Conservation (phyloP, 768 basidiomycete species). For the Lentinus brumalis region DNA sequence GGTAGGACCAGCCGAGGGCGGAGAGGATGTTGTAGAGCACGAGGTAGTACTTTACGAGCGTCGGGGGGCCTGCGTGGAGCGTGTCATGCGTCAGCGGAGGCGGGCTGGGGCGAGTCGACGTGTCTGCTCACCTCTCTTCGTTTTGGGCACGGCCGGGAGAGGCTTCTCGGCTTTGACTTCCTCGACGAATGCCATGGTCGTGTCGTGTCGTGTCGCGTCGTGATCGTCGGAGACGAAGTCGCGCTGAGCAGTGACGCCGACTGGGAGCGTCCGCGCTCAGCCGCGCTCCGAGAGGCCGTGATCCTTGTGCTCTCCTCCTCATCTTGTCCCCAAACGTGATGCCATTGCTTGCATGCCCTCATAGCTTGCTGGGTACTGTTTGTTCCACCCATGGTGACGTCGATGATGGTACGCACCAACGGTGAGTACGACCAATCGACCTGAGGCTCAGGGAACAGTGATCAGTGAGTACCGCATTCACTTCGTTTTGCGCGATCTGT, state of each 20-base stretch:
- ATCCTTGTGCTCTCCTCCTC: no score
- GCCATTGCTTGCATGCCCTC: no score
- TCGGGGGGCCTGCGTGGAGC: constrained; percentile 18
- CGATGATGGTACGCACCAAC: no score
- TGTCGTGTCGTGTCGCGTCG: neutral
- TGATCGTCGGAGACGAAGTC: neutral
- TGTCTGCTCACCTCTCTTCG: constrained; percentile 9
- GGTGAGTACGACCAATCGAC: no score
- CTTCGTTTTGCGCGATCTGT: no score
- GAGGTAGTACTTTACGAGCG: constrained; percentile 57
- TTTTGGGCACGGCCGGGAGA: neutral
- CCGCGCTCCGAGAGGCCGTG: no score
- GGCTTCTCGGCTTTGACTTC: constrained; percentile 16
- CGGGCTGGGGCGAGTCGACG: neutral
- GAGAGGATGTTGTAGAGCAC: constrained; percentile 78
- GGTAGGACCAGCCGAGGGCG: constrained; percentile 69
- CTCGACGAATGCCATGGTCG: constrained; percentile 24
- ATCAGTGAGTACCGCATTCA: no score
- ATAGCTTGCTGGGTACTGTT: no score
- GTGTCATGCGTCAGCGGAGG: neutral
- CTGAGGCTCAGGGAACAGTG: no score
- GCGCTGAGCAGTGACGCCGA: neutral
- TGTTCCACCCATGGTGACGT: no score
- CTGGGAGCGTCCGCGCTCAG: no score
- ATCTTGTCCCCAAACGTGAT: no score